phyloP scores from a whole-genome alignment of 352 stramenopile genomes.

The Globisporangium sylvaticum region DNA sequence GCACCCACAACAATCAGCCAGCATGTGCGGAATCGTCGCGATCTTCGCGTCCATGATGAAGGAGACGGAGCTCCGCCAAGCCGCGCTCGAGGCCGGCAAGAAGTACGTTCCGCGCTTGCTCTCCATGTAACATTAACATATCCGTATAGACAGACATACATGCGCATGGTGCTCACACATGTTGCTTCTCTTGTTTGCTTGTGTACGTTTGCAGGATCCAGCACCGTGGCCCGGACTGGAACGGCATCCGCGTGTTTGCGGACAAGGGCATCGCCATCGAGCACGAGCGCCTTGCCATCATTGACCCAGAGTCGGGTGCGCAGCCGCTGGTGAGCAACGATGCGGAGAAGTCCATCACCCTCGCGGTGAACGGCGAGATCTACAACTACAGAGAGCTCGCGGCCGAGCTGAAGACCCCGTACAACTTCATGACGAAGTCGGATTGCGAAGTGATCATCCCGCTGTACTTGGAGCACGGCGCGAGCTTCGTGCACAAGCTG shows the following conservation, averaged over 20 bases:
- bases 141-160: too few relatives aligned
- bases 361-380: constrained; percentile 98
- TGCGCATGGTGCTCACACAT: background rate
- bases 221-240: constrained; percentile 97
- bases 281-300: constrained; percentile 98
- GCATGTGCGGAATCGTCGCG: constrained; percentile 98
- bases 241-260: constrained; percentile 81
- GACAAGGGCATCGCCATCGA: constrained; percentile 88
- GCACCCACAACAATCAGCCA: background rate
- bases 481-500: constrained; percentile 88
- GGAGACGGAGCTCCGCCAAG: constrained; percentile 90
- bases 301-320: constrained; percentile 96
- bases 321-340: constrained; percentile 90
- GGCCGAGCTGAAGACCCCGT: constrained; percentile 74
- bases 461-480: constrained; percentile 91
- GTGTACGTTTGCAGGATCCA: constrained; percentile 70
- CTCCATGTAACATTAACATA: too few relatives aligned
- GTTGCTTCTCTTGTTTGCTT: background rate
- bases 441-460: constrained; percentile 98
- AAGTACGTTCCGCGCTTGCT: constrained; percentile 31
- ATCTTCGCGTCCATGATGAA: constrained; percentile 95
- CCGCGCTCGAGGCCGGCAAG: constrained; percentile 93
- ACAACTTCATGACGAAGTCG: constrained; percentile 93
- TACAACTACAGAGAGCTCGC: constrained; percentile 99
- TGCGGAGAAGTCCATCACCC: constrained; percentile 81